Base-by-base conservation (phyloP, 179 eudicot genomes). In the Vitellaria paradoxa region DNA sequence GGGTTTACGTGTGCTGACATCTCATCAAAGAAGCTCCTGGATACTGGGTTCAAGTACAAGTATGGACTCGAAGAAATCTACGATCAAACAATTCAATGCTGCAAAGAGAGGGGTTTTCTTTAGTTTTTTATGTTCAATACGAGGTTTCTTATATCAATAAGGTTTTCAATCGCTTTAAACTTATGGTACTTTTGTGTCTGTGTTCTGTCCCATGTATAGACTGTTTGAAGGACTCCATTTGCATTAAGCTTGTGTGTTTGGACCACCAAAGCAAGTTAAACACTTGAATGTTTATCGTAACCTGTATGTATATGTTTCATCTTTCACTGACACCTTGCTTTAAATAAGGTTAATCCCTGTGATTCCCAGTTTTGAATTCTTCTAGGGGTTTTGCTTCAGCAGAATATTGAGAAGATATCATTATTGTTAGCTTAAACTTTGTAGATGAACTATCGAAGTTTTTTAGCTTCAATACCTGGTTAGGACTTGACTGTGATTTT, bases 21-120 rank as follows among this genome's bases (percentile, higher is more conserved):
- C 14, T 76, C 90, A 0, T 80, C 88, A 21, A 85, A 83, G 71
- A 85, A 85, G 69, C 90, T 87, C 13, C 21, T 83, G 53, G 85
- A 83, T 18, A 72, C 80, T 8, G 90, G 90, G 61, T 85, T 87
- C 79, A 70, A 70, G 37, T 87, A 52, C 50, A 74, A 80, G 61
- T 62, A 83, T 42, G 84, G 85, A 13, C 77, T 85, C 1, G 84
- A 83, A 72, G 87, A 87, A 70, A 85, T 87, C 78, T 87, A 61
- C 18, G 85, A 85, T 78, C 85, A 74, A 6, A 87, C 88, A 63
- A 80, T 87, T 63, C 71, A 68, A 45, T 81, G 85, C 75, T 85
- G 88, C 87, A 85, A 80, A 67, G 72, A 80, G 62, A 87, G 76
- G 73, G 85, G 84, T 17, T 53, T 87, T 46, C 85, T 85, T 17